phyloP scores from a whole-genome alignment of 306 rosid species.

The Lathyrus tuberosus region DNA sequence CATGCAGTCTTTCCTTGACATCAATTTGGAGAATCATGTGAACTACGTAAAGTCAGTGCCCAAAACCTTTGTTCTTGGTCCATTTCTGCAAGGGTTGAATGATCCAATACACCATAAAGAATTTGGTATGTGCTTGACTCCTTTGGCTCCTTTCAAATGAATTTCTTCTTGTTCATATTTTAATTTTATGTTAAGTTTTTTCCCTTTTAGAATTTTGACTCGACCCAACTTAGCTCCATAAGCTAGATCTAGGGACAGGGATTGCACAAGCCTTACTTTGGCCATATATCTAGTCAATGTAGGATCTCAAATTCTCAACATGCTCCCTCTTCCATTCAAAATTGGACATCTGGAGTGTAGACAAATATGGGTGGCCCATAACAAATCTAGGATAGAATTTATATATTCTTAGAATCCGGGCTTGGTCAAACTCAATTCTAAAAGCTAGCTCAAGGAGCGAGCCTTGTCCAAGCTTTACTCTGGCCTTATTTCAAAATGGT shows the following conservation, averaged over 20 bases:
- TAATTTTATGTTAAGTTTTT: constrained; percentile 27
- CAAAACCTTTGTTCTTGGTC: constrained; percentile 76
- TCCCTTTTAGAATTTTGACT: background rate
- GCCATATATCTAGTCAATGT: constrained; percentile 12
- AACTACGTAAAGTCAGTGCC: constrained; percentile 67
- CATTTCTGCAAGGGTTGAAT: constrained; percentile 78
- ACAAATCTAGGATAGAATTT: background rate
- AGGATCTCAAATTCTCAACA: constrained; percentile 1
- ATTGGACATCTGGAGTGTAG: background rate
- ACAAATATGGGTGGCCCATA: background rate
- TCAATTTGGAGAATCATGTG: constrained; percentile 67
- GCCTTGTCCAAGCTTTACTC: background rate
- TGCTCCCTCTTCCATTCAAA: background rate
- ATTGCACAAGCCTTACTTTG: background rate
- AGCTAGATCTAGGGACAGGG: background rate
- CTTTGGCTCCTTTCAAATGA: constrained; percentile 31
- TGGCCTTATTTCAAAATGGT: background rate
- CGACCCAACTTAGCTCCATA: background rate
- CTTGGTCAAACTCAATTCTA: background rate
- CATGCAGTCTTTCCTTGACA: constrained; percentile 84
- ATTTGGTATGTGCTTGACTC: constrained; percentile 62
- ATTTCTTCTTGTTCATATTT: constrained; percentile 30
- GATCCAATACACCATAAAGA: constrained; percentile 94
- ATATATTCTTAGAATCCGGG: background rate
- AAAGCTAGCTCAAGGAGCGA: background rate